Percentiles rank a stretch among this genome's conserved stretches.
Evolutionary conservation across 192 early-diverging fungal genomes (phyloP).

Genomic region (Coemansia sp.): DNA sequence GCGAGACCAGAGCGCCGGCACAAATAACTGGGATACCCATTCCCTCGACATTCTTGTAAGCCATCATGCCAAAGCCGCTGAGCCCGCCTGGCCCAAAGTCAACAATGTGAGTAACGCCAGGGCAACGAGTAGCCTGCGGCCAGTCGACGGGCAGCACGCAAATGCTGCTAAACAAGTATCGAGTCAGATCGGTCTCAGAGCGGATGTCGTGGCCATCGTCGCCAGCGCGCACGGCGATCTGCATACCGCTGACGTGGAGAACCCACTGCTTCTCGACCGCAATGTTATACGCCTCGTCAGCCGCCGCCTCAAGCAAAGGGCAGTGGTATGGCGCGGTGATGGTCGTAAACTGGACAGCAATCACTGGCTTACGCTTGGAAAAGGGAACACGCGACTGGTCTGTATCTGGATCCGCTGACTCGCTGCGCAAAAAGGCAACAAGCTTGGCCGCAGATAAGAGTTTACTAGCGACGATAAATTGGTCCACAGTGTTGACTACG

Average conservation of each 20-base stretch:
- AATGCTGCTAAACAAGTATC: slow-evolving; percentile 68
- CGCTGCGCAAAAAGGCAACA: slow-evolving; percentile 3
- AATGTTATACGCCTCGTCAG: slow-evolving; percentile 1
- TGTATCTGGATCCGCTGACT: slow-evolving; percentile 12
- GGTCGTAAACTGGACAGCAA: slow-evolving; percentile 79
- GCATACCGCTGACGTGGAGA: slow-evolving; percentile 20
- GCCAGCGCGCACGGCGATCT: slow-evolving; percentile 73
- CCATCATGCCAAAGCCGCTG: slow-evolving; percentile 83
- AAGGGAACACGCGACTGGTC: slow-evolving; percentile 76
- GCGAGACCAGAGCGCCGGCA: slow-evolving; percentile 18
- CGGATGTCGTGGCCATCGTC: slow-evolving; percentile 83
- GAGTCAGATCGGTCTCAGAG: slow-evolving; percentile 58
- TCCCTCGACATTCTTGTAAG: slow-evolving; percentile 88
- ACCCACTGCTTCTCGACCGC: slow-evolving; percentile 33
- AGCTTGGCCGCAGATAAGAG: slow-evolving; percentile 4
- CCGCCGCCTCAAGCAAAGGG: background rate
- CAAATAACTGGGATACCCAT: slow-evolving; percentile 67
- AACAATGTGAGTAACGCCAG: slow-evolving; percentile 80
- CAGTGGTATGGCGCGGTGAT: slow-evolving; percentile 84
- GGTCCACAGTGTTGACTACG: slow-evolving; percentile 18
- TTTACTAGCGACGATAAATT: slow-evolving; percentile 29
- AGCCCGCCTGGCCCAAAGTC: slow-evolving; percentile 94
- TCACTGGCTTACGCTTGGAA: slow-evolving; percentile 79
- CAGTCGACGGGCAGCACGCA: slow-evolving; percentile 66
- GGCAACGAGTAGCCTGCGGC: slow-evolving; percentile 61